These are phyloP conservation scores for Epicoccum sorghinum DNA, from an alignment of 2,329 filamentous ascomycete species.

Conservation along the genomic window DNA sequence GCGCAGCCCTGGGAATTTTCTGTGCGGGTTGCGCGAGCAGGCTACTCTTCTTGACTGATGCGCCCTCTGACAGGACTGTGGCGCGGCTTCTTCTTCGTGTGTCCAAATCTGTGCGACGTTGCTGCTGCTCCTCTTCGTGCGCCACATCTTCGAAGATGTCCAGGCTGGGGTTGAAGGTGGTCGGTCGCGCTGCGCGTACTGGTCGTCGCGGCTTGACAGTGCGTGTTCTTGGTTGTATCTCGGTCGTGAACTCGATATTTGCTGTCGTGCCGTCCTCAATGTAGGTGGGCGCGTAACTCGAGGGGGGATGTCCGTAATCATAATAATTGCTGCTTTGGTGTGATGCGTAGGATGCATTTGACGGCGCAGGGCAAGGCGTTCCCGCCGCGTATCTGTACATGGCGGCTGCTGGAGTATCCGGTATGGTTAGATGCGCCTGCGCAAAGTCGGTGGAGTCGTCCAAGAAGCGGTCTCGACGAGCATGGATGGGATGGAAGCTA, in stretches of 20 bases:
- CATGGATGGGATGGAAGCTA: constrained; percentile 13
- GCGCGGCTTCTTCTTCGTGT: constrained; percentile 36
- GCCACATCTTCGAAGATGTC: constrained; percentile 50
- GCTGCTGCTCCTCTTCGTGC: constrained; percentile 41
- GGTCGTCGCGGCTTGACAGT: constrained; percentile 45
- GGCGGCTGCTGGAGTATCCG: constrained; percentile 12
- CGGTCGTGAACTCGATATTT: constrained; percentile 48
- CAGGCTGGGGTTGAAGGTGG: constrained; percentile 40
- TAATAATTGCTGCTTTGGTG: constrained; percentile 33
- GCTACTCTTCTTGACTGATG: constrained; percentile 33
- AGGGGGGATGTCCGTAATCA: constrained; percentile 32
- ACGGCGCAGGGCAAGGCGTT: constrained; percentile 45
- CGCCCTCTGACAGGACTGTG: constrained; percentile 31
- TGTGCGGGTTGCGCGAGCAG: constrained; percentile 47
- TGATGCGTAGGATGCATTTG: constrained; percentile 32
- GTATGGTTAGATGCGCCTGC: constrained; percentile 24
- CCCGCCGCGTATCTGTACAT: constrained; percentile 46
- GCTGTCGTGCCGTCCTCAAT: constrained; percentile 43
- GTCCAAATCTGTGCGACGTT: constrained; percentile 22
- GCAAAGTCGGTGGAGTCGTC: constrained; percentile 22
- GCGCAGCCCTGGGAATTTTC: constrained; percentile 36
- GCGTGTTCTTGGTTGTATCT: constrained; percentile 36
- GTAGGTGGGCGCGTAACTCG: constrained; percentile 43
- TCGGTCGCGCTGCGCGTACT: constrained; percentile 34
- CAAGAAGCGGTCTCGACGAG: constrained; percentile 4